A percentile compares a stretch with the other conserved stretches of the same genome.
Evolutionary conservation across 1,284 basidiomycete species (phyloP).

Genomic region (Agroathelia rolfsii): DNA sequence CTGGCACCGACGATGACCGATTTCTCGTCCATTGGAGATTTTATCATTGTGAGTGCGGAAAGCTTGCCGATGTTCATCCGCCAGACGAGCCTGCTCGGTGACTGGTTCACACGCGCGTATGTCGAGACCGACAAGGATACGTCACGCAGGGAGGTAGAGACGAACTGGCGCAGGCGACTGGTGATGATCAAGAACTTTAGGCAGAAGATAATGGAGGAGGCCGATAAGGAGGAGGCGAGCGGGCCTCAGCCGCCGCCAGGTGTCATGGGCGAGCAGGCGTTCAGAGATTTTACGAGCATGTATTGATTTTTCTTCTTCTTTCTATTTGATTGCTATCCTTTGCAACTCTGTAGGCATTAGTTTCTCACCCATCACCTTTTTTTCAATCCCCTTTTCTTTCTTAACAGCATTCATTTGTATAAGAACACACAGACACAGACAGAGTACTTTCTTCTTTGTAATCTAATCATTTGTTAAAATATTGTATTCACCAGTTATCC

Average conservation of each 20-base stretch:
- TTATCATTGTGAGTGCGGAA: constrained; percentile 84
- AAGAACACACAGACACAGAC: too few species aligned
- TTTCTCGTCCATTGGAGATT: constrained; percentile 83
- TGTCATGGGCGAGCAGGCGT: constrained; percentile 26
- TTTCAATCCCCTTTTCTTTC: too few species aligned
- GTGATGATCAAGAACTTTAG: constrained; percentile 66
- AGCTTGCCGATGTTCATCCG: constrained; percentile 77
- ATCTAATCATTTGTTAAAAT: too few species aligned
- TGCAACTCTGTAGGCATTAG: too few species aligned
- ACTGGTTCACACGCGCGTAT: constrained; percentile 84
- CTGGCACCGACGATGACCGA: constrained; percentile 81
- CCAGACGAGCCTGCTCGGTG: constrained; percentile 76
- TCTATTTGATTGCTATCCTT: too few species aligned
- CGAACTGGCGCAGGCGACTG: constrained; percentile 80
- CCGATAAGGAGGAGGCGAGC: constrained; percentile 10
- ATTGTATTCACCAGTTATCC: too few species aligned
- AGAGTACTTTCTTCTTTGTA: too few species aligned
- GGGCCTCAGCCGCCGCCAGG: constrained; percentile 20
- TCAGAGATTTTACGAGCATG: constrained; percentile 28
- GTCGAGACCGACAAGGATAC: constrained; percentile 66
- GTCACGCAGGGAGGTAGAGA: constrained; percentile 67
- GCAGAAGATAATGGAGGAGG: constrained; percentile 22
- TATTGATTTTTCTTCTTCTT: constrained; percentile 16
- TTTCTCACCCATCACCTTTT: too few species aligned
- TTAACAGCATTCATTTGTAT: too few species aligned